Evolutionary conservation across 768 basidiomycete species (phyloP).

Genomic region (Plicaturopsis crispa): DNA sequence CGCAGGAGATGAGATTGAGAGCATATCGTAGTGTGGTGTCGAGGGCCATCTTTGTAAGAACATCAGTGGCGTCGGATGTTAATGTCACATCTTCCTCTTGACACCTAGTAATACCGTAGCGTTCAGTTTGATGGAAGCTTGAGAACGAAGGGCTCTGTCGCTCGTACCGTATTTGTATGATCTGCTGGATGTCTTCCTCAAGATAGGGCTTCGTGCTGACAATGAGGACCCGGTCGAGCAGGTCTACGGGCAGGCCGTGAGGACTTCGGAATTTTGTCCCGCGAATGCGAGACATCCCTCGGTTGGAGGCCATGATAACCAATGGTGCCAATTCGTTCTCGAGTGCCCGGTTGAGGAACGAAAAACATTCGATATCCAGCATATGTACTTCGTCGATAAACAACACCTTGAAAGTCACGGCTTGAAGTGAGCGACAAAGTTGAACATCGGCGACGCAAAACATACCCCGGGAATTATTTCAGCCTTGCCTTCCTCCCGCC

Average conservation of each 20-base stretch:
- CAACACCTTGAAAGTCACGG: slow-evolving; percentile 52
- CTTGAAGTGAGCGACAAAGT: no score
- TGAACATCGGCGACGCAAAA: slow-evolving; percentile 10
- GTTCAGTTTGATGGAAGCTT: neutral
- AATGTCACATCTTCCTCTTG: slow-evolving; percentile 95
- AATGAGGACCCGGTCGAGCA: slow-evolving; percentile 92
- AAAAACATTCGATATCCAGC: slow-evolving; percentile 99
- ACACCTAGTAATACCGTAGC: slow-evolving; percentile 38
- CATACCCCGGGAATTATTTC: slow-evolving; percentile 93
- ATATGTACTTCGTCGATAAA: slow-evolving; percentile 99
- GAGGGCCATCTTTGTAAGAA: slow-evolving; percentile 84
- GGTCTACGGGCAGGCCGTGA: slow-evolving; percentile 90
- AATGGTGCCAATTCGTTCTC: slow-evolving; percentile 91
- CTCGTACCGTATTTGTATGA: slow-evolving; percentile 81
- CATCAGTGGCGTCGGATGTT: slow-evolving; percentile 58
- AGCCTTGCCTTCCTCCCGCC: slow-evolving; percentile 98
- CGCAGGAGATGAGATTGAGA: slow-evolving; percentile 91
- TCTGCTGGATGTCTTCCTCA: slow-evolving; percentile 80
- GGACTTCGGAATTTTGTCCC: slow-evolving; percentile 93
- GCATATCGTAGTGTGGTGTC: slow-evolving; percentile 92
- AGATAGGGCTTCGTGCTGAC: slow-evolving; percentile 87
- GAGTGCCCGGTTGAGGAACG: slow-evolving; percentile 93
- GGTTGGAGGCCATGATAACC: slow-evolving; percentile 97
- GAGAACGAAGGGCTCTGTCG: neutral
- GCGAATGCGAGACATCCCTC: slow-evolving; percentile 90